Conservation (phyloP, 208 protist genomes). For the Trypanosoma cruzi region DNA sequence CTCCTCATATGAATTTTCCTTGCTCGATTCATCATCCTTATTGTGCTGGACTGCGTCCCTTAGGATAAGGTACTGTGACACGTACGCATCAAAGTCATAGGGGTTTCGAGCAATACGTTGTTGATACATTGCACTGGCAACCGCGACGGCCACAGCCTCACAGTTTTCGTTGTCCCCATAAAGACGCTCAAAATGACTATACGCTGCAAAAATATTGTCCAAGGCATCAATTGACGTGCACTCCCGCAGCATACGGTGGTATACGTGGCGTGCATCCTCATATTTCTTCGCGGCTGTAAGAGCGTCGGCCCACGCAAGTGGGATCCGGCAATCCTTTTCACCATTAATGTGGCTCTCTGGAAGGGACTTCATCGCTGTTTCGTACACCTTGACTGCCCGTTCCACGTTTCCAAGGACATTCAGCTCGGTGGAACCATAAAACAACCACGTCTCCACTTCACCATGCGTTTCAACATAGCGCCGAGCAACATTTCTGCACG, state of each 20-base stretch:
- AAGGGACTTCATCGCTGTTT: slow-evolving; percentile 73
- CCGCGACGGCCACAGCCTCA: slow-evolving; percentile 31
- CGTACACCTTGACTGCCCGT: slow-evolving; percentile 62
- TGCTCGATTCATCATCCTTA: slow-evolving; percentile 11
- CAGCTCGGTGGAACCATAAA: slow-evolving; percentile 89
- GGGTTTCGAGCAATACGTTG: slow-evolving; percentile 52
- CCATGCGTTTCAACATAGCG: slow-evolving; percentile 73
- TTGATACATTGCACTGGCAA: slow-evolving; percentile 65
- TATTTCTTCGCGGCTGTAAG: slow-evolving; percentile 30
- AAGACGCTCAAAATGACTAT: slow-evolving; percentile 67
- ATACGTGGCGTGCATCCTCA: slow-evolving; percentile 52
- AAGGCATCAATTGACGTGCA: slow-evolving; percentile 33
- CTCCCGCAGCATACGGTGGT: slow-evolving; percentile 48
- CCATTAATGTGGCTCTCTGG: slow-evolving; percentile 44
- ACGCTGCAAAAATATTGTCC: slow-evolving; percentile 63
- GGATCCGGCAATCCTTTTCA: slow-evolving; percentile 57
- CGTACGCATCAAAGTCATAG: slow-evolving; percentile 63
- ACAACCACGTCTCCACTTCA: slow-evolving; percentile 81
- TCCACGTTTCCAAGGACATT: slow-evolving; percentile 52
- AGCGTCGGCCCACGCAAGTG: slow-evolving; percentile 65
- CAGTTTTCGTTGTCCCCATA: slow-evolving; percentile 43
- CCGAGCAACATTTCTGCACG: slow-evolving; percentile 57
- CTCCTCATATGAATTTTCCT: slow-evolving; percentile 9
- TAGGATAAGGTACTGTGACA: slow-evolving; percentile 75
- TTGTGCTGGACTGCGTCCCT: slow-evolving; percentile 31